phyloP scores from a whole-genome alignment of 1,139 yeast genomes.

The Saccharomycopsis hybrid region DNA sequence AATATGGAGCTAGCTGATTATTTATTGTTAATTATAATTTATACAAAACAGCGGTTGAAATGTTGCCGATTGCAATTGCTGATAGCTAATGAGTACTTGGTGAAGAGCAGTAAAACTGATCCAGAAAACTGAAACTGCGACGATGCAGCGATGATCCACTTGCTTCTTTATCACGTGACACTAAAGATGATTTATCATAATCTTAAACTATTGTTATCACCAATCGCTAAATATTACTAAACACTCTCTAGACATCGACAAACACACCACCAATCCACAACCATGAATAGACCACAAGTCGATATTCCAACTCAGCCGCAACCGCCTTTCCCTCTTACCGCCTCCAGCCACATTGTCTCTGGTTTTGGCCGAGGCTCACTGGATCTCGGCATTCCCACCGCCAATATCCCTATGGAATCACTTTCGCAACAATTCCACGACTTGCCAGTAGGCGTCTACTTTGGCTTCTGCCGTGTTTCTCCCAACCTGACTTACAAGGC shows the following conservation, averaged over 20 bases:
- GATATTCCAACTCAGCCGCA: conserved; percentile 43
- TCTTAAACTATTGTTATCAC: no score
- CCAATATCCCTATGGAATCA: conserved; percentile 68
- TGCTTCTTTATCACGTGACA: no score
- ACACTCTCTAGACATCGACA: neutral
- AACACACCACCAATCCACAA: neutral
- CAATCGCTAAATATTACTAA: no score
- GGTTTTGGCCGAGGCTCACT: conserved; percentile 97
- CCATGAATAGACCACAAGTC: conserved; percentile 10
- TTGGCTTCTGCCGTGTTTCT: conserved; percentile 59
- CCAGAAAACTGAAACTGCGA: no score
- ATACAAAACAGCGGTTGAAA: no score
- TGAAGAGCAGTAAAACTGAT: no score
- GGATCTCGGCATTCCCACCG: conserved; percentile 93
- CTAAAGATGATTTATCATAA: no score
- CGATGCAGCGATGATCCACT: no score
- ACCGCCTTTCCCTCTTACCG: conserved; percentile 62
- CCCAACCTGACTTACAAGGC: conserved; percentile 1
- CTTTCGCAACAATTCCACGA: conserved; percentile 35
- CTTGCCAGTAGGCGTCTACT: conserved; percentile 81
- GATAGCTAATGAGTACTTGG: no score
- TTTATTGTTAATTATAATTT: no score
- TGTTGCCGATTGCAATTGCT: no score
- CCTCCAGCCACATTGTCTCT: conserved; percentile 53
- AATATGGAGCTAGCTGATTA: no score